Base-by-base conservation (phyloP, 192 early-diverging fungal species). In the Coemansia sp. region DNA sequence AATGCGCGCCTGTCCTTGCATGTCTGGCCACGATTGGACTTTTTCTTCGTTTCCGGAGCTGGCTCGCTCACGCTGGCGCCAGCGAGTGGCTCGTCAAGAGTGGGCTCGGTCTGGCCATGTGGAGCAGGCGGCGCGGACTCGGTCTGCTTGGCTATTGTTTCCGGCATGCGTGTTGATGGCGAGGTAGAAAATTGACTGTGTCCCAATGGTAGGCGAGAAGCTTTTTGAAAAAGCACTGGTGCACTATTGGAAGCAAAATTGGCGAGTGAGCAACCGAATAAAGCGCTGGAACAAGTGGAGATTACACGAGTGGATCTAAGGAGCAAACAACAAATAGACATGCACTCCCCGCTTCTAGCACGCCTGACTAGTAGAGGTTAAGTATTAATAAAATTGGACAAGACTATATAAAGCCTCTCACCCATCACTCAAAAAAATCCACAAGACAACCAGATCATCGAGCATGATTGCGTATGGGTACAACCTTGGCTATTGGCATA, bases 1-100 rank as follows among this genome's bases (percentile, higher is more conserved):
- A 59, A 61, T 58, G 70, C 77, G 54, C 71, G 77, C 2, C 77
- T 60, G 8, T 80, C 77, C 53, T 68, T 74, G 62, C 71, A 43
- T 19, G 77, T 80, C 62, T 74, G 67, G 8, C 41, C 71, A 22
- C 70, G 72, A 42, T 70, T 61, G 22, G 50, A 39, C 22, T 56
- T 35, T 22, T 63, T 65, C 24, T 46, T 54, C 17, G 42, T 17
- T 21, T 62, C 58, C 14, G 38, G 29, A 10, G 27, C 52, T n/a
- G 29, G 1, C 12, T 53, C 52, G 4, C 9, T 14, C 4, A 15
- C 52, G 8, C 34, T 34, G 5, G 17, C 52, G 4, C 34, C 32
- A 17, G 32, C n/a, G n/a, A 10, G 52, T n/a, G 29, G 1, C 10
- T 29, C 32, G 17, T 29, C 46, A 7, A 32, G 7, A 32, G 26